Conservation (phyloP, 192 early-diverging fungal species). For the Gonapodya prolifera region DNA sequence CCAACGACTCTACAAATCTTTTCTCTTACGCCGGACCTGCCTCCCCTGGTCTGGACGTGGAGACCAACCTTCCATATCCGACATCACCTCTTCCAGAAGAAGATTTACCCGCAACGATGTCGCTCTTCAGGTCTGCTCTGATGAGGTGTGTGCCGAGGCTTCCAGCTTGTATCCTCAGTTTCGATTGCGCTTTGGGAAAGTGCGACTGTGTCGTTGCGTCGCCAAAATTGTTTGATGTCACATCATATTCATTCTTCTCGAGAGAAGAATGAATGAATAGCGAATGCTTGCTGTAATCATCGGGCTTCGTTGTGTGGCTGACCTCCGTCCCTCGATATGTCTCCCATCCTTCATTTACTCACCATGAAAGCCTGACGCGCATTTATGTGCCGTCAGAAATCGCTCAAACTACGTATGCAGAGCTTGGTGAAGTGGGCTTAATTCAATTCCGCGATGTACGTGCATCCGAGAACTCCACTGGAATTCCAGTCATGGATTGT, state of each 20-base stretch:
- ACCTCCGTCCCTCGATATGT: no score
- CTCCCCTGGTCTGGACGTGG: not conserved
- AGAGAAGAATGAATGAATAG: no score
- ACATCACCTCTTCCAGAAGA: not conserved
- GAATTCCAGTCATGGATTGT: not conserved
- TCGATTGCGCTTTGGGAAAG: no score
- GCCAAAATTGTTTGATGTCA: no score
- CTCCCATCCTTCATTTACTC: no score
- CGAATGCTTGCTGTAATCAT: no score
- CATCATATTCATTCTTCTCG: no score
- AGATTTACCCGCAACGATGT: not conserved
- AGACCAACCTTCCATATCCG: not conserved
- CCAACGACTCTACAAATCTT: not conserved
- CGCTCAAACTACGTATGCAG: slow-evolving; percentile 77
- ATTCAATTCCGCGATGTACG: slow-evolving; percentile 91
- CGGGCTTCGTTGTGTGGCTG: no score
- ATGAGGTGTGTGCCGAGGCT: not conserved
- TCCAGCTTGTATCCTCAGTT: no score
- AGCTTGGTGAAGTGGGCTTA: slow-evolving; percentile 88
- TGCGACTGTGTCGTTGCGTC: no score
- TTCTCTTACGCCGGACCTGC: not conserved
- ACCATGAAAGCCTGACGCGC: not conserved
- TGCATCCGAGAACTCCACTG: not conserved
- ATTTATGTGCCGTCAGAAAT: slow-evolving; percentile 87
- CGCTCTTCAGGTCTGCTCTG: not conserved